A percentile compares a stretch with the other conserved stretches of the same genome.
Conservation (phyloP, 768 basidiomycete genomes). For the Dentipellis fragilis region DNA sequence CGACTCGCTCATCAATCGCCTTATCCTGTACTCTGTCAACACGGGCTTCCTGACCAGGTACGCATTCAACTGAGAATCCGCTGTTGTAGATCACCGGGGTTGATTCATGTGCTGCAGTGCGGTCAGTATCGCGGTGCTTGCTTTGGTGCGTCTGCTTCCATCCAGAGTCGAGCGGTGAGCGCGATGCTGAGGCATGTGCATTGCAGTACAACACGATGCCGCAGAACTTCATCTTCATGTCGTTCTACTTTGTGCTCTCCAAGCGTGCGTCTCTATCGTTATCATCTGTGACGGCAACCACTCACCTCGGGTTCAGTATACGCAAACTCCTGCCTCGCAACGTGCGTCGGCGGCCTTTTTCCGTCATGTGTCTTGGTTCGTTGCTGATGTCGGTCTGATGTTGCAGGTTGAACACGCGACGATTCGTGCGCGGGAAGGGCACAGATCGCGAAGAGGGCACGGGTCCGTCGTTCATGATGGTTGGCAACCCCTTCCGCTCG, state of each 20-base stretch:
- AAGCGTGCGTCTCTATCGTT: constrained; percentile 25
- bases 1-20: constrained; percentile 43
- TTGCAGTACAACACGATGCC: constrained; percentile 48
- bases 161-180: neutral
- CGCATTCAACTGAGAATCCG: neutral
- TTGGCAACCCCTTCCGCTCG: constrained; percentile 7
- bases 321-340: constrained; percentile 13
- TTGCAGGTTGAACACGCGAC: constrained; percentile 9
- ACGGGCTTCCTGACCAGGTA: constrained; percentile 58
- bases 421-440: constrained; percentile 12
- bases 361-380: no score
- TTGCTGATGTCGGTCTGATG: neutral
- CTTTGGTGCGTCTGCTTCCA: constrained; percentile 34
- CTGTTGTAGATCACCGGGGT: neutral
- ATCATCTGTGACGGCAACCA: neutral
- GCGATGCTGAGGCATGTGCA: neutral
- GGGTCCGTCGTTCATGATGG: constrained; percentile 13
- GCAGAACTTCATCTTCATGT: constrained; percentile 47
- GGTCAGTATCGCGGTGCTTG: constrained; percentile 39
- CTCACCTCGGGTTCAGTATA: constrained; percentile 6
- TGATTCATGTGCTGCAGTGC: constrained; percentile 21
- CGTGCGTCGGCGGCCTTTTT: constrained; percentile 2
- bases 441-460: constrained; percentile 11
- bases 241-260: constrained; percentile 53
- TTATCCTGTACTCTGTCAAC: constrained; percentile 53